Percentiles rank a stretch among this genome's conserved stretches.
Evolutionary conservation across 306 rosid species (phyloP).

Genomic region (Crotalaria pallida): DNA sequence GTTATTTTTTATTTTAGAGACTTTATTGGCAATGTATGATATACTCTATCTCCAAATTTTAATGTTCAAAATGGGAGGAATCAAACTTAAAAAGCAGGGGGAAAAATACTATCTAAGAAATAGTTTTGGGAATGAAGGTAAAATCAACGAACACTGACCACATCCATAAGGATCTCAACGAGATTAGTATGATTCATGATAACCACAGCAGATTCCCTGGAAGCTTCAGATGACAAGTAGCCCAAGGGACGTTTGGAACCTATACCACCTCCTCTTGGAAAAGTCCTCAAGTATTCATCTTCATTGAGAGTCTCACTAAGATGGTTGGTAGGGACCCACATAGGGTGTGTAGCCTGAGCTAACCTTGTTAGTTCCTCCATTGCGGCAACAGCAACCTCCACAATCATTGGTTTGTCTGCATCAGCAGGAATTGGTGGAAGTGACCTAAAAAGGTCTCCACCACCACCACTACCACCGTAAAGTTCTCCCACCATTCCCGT

Average conservation of each 20-base stretch:
- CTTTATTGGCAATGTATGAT: too few relatives aligned
- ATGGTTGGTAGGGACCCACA: slow-evolving; percentile 48
- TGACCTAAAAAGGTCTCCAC: slow-evolving; percentile 52
- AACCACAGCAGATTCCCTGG: slow-evolving; percentile 67
- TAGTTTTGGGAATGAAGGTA: neutral
- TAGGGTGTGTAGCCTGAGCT: slow-evolving; percentile 59
- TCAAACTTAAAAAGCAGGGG: too few relatives aligned
- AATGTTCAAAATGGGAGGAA: too few relatives aligned
- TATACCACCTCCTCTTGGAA: slow-evolving; percentile 63
- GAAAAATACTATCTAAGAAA: too few relatives aligned
- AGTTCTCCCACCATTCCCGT: slow-evolving; percentile 56
- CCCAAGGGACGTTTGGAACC: slow-evolving; percentile 72
- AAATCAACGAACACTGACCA: slow-evolving; percentile 31
- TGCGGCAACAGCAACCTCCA: slow-evolving; percentile 86
- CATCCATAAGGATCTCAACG: slow-evolving; percentile 91
- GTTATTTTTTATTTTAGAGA: too few relatives aligned
- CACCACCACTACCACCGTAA: slow-evolving; percentile 38
- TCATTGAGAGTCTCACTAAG: slow-evolving; percentile 51
- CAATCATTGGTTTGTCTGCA: slow-evolving; percentile 68
- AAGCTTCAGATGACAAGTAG: slow-evolving; percentile 64
- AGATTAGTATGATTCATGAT: slow-evolving; percentile 69
- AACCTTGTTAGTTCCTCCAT: slow-evolving; percentile 79
- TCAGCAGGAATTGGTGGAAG: slow-evolving; percentile 49
- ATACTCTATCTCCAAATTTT: too few relatives aligned
- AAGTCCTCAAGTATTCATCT: slow-evolving; percentile 60